A percentile compares a stretch with the other conserved stretches of the same genome.
Evolutionary conservation across 2,329 filamentous ascomycete species (phyloP).

Genomic region (Tolypocladium sp.): DNA sequence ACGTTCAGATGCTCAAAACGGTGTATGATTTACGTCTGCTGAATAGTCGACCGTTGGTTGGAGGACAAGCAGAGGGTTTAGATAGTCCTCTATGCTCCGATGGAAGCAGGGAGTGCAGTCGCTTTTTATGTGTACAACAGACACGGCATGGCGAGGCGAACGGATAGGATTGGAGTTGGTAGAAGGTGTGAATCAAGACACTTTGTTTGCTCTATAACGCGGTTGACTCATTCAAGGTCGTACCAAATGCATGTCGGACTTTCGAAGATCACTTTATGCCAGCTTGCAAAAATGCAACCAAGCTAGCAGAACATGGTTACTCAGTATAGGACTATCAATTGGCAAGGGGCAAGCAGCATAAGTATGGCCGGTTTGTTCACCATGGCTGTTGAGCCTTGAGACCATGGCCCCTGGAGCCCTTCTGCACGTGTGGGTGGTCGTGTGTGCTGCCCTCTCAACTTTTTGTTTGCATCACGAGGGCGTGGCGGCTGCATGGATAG

Average conservation of each 20-base stretch:
- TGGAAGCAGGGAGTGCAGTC: slow-evolving; percentile 3
- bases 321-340: too few relatives aligned
- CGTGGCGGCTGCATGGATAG: not conserved
- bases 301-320: not conserved
- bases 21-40: slow-evolving; percentile 11
- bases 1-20: not conserved
- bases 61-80: slow-evolving; percentile 36
- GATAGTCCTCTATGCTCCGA: slow-evolving; percentile 36
- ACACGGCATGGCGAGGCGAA: slow-evolving; percentile 12
- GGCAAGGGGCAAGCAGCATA: too few relatives aligned
- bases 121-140: slow-evolving; percentile 12
- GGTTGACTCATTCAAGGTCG: not conserved
- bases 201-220: not conserved
- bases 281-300: not conserved
- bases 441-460: not conserved
- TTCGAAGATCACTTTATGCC: not conserved
- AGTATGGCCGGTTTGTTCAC: not conserved
- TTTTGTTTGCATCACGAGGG: slow-evolving; percentile 1
- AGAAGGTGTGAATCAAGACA: not conserved
- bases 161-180: not conserved
- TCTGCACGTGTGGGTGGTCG: not conserved
- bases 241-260: not conserved
- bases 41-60: slow-evolving; percentile 15
- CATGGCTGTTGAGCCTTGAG: not conserved
- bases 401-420: not conserved